A percentile compares a stretch with the other conserved stretches of the same genome.
Conservation (phyloP, 179 eudicot genomes). For the Spinacia oleracea region DNA sequence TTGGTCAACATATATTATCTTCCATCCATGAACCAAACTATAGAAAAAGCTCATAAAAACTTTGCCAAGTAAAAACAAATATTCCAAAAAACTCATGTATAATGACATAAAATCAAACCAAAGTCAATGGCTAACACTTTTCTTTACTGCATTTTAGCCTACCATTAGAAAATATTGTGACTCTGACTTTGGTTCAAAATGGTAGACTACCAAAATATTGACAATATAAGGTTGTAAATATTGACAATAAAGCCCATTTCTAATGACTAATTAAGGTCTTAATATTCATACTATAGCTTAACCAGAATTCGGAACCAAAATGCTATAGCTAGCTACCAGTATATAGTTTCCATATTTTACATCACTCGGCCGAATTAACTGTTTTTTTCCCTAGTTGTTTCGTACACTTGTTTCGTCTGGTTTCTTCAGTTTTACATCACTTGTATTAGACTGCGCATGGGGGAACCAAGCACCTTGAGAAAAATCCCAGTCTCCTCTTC, state of each 20-base stretch:
- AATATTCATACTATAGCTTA: neutral
- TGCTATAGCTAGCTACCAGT: neutral
- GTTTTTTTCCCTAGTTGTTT: neutral
- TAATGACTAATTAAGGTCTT: neutral
- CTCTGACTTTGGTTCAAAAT: conserved; percentile 6
- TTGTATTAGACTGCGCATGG: conserved; percentile 45
- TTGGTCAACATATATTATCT: too few species aligned
- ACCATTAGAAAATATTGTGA: neutral
- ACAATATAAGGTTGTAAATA: conserved; percentile 1
- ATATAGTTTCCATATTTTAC: conserved; percentile 11
- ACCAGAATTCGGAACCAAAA: neutral
- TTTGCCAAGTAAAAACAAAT: too few species aligned
- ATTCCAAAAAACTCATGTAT: neutral
- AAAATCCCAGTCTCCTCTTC: conserved; percentile 61
- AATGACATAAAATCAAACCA: neutral
- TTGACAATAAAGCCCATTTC: conserved; percentile 6
- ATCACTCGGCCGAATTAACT: neutral
- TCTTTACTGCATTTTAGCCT: neutral
- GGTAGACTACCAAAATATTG: conserved; percentile 10
- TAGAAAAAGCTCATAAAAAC: neutral
- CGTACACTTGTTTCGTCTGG: neutral
- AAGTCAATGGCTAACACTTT: neutral
- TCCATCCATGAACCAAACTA: too few species aligned
- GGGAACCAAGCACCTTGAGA: conserved; percentile 63
- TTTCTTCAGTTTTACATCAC: neutral